Evolutionary conservation across 1,284 basidiomycete genomes (phyloP), one percentile per base, ranked within the genome.

Genomic region (Sporisorium scitamineum): DNA sequence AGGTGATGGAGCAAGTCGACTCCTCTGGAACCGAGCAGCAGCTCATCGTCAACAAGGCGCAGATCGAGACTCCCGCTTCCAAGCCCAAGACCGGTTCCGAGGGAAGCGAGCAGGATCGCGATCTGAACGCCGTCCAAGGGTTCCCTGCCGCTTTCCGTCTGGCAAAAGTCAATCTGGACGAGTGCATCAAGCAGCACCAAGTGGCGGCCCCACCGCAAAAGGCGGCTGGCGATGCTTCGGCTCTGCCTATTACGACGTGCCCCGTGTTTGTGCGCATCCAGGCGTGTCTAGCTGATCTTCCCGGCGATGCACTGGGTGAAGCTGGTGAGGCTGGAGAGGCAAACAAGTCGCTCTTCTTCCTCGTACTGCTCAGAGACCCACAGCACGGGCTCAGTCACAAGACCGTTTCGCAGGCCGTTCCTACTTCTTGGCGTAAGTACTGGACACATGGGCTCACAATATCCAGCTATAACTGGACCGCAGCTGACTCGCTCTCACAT

Each of bases 231-330:
- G 53, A 69, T 42, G 39, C 37, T 39, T 2, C 39, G 5, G 64
- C 44, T 2, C 44, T 88, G 14, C 94, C 94, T 3, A 93, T 94
- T 14, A 93, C 93, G 5, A 93, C 93, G 67, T 94, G 95, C 45
- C 91, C 95, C 57, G 90, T 99, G 54, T 98, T 94, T 86, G 89
- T 99, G 55, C 94, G 96, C 70, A 89, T 99, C 41, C 95, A 99
- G 85, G 94, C 96, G 1, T 71, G 74, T 45, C 31, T 77, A 20
- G 61, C 77, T 2, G 56, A 70, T 5, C 56, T 83, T 24, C 79
- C 79, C 0, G 75, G 76, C 5, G 60, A 56, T 20, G 26, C 18
- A 5, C 11, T 22, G 34, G 52, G 27, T 10, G 41, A 45, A 5
- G 53, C 29, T 7, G 42, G 26, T 22, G 48, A 61, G 2, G 27